Evolutionary conservation across 2,329 filamentous ascomycete species (phyloP), one percentile per base, ranked within the genome.

Genomic region (Pseudogymnoascus destructans): DNA sequence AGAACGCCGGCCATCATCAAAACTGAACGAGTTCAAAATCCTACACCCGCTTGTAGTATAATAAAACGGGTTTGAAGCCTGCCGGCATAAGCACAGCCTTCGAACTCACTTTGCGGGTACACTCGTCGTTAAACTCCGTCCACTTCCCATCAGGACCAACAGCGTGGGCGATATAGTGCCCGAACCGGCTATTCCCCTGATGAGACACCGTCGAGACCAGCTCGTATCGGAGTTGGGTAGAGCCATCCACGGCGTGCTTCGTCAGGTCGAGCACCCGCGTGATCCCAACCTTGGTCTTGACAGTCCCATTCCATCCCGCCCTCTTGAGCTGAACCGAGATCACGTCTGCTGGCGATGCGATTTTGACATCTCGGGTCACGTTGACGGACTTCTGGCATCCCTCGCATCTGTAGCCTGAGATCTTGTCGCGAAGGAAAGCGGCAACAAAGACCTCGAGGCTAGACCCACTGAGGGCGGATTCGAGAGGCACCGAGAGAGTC

Each of bases 141-240:
- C 65, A 67, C 3, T 21, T 27, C 2, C 57, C 61, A 36, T 60
- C 57, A 3, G 59, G 59, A 10, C 58, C 59, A 36, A 46, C 61
- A 11, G 63, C 59, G 46, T 61, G 57, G 52, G 57, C 57, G 35
- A 62, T 59, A 54, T 66, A 66, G 58, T 66, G 65, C 8, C 65
- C 65, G 11, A 5, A 33, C 9, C 57, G 11, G 10, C 57, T 33
- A 27, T 30, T 56, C 7, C 61, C 62, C 10, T 13, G 21, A 58
- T 72, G 70, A 40, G 66, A 63, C 8, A 72, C 61, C 2, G 69
- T 65, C 8, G 68, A 63, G 1, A 61, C 55, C 10, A 71, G 63
- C 32, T 67, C 62, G 57, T 71, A 72, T 21, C 42, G 59, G 19
- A 64, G 57, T n/a, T 30, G 32, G 35, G 25, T 49, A 15, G 38